phyloP scores from a whole-genome alignment of 495 filamentous ascomycete genomes.

The Podospora australis region DNA sequence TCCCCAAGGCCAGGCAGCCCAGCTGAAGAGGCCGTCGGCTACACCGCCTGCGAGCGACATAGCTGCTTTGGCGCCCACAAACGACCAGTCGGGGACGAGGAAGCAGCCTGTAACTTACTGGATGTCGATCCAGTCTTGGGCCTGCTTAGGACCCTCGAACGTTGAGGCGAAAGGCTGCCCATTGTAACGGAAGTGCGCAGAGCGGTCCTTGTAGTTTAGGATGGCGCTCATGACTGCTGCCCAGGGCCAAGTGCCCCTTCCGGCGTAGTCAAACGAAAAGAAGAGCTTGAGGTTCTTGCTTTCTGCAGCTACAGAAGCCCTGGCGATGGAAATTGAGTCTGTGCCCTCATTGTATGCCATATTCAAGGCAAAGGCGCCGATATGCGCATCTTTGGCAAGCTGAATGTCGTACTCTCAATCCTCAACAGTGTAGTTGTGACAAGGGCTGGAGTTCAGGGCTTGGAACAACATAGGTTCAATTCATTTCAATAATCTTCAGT shows the following conservation, averaged over 20 bases:
- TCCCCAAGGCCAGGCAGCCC: conserved; percentile 35
- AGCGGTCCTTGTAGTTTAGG: conserved; percentile 17
- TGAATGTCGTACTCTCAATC: conserved; percentile 31
- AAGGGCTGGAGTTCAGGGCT: not conserved
- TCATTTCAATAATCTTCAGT: not conserved
- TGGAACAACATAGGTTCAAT: not conserved
- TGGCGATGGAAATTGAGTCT: conserved; percentile 16
- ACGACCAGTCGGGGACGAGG: conserved; percentile 27
- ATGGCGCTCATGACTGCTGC: conserved; percentile 22
- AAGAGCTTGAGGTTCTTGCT: conserved; percentile 31
- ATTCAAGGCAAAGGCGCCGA: conserved; percentile 36
- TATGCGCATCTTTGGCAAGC: conserved; percentile 23
- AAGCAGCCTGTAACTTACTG: conserved; percentile 23
- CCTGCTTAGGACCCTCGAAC: conserved; percentile 22
- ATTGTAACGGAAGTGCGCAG: conserved; percentile 25
- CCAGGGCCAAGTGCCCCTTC: conserved; percentile 19
- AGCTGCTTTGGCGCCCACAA: conserved; percentile 12
- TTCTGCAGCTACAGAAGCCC: conserved; percentile 28
- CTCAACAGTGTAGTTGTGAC: conserved; percentile 18
- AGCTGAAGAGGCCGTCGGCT: conserved; percentile 33
- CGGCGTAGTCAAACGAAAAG: conserved; percentile 37
- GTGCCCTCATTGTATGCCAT: conserved; percentile 26
- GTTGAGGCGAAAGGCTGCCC: conserved; percentile 25
- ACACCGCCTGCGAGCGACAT: conserved; percentile 8
- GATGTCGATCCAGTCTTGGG: conserved; percentile 23